These are phyloP conservation scores for Balamuthia mandrillaris DNA, from an alignment of 208 protist species.

Conservation along the genomic window DNA sequence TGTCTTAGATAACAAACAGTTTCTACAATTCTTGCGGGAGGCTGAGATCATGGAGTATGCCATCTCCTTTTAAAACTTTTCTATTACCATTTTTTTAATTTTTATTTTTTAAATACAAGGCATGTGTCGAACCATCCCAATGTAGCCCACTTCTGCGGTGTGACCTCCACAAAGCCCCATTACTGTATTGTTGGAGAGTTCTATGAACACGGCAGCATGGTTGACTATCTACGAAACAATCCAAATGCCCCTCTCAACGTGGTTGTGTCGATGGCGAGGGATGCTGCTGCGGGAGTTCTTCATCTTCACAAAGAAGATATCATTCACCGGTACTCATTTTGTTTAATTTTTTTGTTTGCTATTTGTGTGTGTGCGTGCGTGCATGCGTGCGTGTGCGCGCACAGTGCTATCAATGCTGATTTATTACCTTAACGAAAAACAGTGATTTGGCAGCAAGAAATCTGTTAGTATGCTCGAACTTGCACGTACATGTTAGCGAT, in stretches of 20 bases:
- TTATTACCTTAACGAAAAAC: no score
- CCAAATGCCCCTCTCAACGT: neutral
- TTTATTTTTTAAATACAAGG: neutral
- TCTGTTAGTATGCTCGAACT: no score
- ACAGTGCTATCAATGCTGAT: no score
- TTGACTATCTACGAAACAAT: neutral
- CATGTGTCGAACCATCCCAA: neutral
- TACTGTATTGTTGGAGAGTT: neutral
- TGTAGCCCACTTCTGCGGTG: neutral
- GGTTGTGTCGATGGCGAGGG: slow-evolving; percentile 1
- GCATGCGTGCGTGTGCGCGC: no score
- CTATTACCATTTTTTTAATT: neutral
- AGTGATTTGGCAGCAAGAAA: no score
- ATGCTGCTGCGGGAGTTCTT: neutral
- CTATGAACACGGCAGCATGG: neutral
- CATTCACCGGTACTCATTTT: neutral
- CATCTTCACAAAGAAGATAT: slow-evolving; percentile 1
- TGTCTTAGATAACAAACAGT: neutral
- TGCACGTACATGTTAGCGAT: neutral
- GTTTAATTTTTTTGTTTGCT: no score
- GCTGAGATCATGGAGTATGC: neutral
- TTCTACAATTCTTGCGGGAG: neutral
- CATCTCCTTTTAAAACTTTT: neutral
- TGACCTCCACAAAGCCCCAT: neutral
- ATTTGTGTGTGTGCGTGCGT: no score